Base-by-base conservation (phyloP, 2,329 filamentous ascomycete species). In the Pseudofabraea citricarpa region DNA sequence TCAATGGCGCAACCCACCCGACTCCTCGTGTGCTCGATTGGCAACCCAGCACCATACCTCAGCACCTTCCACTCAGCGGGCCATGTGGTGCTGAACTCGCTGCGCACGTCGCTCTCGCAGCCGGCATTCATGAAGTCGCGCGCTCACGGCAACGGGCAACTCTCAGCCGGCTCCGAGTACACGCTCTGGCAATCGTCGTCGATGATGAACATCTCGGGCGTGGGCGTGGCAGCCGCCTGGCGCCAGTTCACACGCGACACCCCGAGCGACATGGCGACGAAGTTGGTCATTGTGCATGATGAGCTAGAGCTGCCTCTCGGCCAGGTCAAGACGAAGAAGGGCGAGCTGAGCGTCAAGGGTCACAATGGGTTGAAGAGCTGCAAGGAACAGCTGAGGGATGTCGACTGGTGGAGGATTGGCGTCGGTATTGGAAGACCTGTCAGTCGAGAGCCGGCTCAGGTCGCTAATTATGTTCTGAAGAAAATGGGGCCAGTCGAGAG, bases 11-110 rank as follows among this genome's bases (percentile, higher is more conserved):
- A 42, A 6, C 48, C 54, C 9, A 43, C 68, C 36, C 77, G 74
- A 29, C 79, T 95, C 55, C 79, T 97, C 44, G 74, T 97, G 56
- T 78, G 90, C 68, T 93, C 88, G 49, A 77, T 98, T 50, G 93
- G 93, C 54, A 97, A 97, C 56, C 89, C 87, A 6, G 72, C 76
- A 6, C 70, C 80, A 2, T 90, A 91, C 64, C 77, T 79, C 52
- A 75, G 84, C 50, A 94, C 87, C 16, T 81, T 91, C 6, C 93
- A 97, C 67, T 90, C 83, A 19, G 89, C 90, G 12, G 93, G 90
- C 9, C 91, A 97, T 68, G 77, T 81, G 44, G 77, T 89, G 36
- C 77, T 95, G 52, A 70, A 77, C 42, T 70, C 75, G 2, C 67
- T 91, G 7, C 43, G 50, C 5, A 8, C 36, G 7, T 33, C 45